Conservation (phyloP, 805 yeast genomes). For the Wickerhamomyces hampshirensis region DNA sequence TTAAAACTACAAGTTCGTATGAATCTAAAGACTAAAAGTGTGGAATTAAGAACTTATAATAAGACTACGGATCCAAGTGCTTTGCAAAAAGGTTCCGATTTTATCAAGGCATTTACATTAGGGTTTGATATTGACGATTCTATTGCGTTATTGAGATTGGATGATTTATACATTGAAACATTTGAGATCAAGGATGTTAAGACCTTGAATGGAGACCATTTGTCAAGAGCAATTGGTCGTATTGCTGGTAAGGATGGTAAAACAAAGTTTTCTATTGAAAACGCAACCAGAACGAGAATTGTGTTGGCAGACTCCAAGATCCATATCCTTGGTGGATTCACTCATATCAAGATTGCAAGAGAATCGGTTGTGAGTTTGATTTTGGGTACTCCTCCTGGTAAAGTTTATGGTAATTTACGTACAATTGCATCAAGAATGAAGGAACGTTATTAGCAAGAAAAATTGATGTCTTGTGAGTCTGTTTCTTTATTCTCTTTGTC, state of each 20-base stretch:
- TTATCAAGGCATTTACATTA: constrained; percentile 88
- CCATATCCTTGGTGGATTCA: constrained; percentile 94
- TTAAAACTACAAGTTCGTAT: constrained; percentile 92
- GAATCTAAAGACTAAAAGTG: constrained; percentile 84
- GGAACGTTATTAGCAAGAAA: constrained; percentile 65
- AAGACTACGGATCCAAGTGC: constrained; percentile 90
- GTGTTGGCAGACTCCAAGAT: constrained; percentile 96
- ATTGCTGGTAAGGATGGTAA: constrained; percentile 99
- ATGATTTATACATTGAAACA: constrained; percentile 94
- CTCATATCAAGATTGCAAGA: constrained; percentile 97
- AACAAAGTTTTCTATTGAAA: constrained; percentile 97
- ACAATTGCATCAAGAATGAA: constrained; percentile 96
- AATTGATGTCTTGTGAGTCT: not conserved
- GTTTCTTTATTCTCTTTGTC: no score
- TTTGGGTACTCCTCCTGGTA: constrained; percentile 97
- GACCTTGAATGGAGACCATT: constrained; percentile 91
- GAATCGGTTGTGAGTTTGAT: constrained; percentile 92
- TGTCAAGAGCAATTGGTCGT: constrained; percentile 98
- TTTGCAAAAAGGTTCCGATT: constrained; percentile 96
- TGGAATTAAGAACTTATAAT: constrained; percentile 78
- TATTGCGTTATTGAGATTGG: constrained; percentile 87
- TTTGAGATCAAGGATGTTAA: constrained; percentile 97
- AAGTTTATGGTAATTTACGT: constrained; percentile 94
- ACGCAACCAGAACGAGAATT: constrained; percentile 96
- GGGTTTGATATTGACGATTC: constrained; percentile 98